A percentile compares a stretch with the other conserved stretches of the same genome.
phyloP scores from a whole-genome alignment of 805 yeast genomes.

The Candida coquimbonensis region DNA sequence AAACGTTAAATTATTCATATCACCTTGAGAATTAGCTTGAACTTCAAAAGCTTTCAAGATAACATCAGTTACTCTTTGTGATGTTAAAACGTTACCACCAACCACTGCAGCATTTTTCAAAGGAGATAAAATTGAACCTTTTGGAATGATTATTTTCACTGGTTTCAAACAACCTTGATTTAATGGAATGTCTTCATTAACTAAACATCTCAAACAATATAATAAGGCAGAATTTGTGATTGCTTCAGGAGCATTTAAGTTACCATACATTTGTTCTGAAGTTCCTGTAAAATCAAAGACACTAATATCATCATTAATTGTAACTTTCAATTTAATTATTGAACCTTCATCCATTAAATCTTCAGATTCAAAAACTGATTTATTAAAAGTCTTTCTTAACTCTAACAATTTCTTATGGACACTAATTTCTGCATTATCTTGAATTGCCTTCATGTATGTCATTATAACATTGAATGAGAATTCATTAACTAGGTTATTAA shows the following conservation, averaged over 20 bases:
- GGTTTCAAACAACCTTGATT: constrained; percentile 91
- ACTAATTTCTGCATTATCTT: constrained; percentile 66
- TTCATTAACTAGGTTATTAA: constrained; percentile 54
- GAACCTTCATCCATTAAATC: constrained; percentile 85
- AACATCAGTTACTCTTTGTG: constrained; percentile 89
- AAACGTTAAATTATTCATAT: constrained; percentile 90
- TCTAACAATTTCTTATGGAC: constrained; percentile 49
- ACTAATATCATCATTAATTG: constrained; percentile 46
- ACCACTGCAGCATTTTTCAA: constrained; percentile 86
- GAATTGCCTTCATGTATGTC: constrained; percentile 76
- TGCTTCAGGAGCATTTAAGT: constrained; percentile 88
- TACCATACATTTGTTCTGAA: constrained; percentile 81
- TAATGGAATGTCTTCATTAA: constrained; percentile 81
- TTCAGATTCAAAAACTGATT: constrained; percentile 36
- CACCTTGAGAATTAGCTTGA: constrained; percentile 94
- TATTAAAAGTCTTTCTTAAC: constrained; percentile 35
- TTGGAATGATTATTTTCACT: constrained; percentile 58
- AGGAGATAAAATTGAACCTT: constrained; percentile 63
- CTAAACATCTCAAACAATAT: constrained; percentile 79
- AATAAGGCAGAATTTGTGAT: constrained; percentile 84
- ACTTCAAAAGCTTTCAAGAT: constrained; percentile 80
- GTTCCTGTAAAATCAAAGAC: constrained; percentile 82
- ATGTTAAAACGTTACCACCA: constrained; percentile 91
- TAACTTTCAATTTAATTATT: constrained; percentile 47
- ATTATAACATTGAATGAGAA: constrained; percentile 53